Evolutionary conservation across 2,329 filamentous ascomycete species (phyloP), one percentile per base, ranked within the genome.

Genomic region (Paradendryphiella salina): DNA sequence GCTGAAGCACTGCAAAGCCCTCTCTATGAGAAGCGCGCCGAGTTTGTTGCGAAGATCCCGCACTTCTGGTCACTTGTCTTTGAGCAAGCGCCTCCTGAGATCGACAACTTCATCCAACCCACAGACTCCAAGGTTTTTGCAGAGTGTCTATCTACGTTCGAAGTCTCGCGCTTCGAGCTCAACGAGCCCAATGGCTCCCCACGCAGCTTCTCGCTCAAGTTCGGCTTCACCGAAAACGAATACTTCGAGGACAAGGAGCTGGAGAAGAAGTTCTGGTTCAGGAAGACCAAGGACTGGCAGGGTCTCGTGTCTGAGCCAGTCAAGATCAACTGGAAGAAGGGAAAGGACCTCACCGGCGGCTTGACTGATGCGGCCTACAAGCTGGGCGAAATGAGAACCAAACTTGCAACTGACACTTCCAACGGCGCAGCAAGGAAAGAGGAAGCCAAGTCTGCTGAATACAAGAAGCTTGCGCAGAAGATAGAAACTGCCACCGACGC

Each of bases 61-160:
- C 85, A 89, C 77, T 99, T 97, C 84, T 97, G 94, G 94, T 81
- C 89, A n/a, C 83, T 95, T 51, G 92, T 96, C 50, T 82, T 97
- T 72, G 89, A 96, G 78, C 87, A 91, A 76, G 86, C 89, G 2
- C 91, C 92, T 1, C 81, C 83, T 38, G 90, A 96, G 57, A 83
- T 99, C 63, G 91, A 96, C 76, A 86, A 90, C 75, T 91, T 87
- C 80, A 88, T 97, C 70, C 86, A 90, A 71, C 88, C 90, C 35
- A 82, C 83, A 40, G 93, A 97, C 77, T 85, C 86, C 11, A 81
- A 82, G 7, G 77, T 94, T 55, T 82, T 97, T 52, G 82, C 86
- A 57, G 80, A 83, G 33, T 79, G 81, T 46, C 84, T 97, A 50
- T 81, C 79, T 52, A 80, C 80, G 60, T 65, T 99, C 61, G 82